Evolutionary conservation across 257 asterid species (phyloP).

Genomic region (Nicotiana tomentosiformis): DNA sequence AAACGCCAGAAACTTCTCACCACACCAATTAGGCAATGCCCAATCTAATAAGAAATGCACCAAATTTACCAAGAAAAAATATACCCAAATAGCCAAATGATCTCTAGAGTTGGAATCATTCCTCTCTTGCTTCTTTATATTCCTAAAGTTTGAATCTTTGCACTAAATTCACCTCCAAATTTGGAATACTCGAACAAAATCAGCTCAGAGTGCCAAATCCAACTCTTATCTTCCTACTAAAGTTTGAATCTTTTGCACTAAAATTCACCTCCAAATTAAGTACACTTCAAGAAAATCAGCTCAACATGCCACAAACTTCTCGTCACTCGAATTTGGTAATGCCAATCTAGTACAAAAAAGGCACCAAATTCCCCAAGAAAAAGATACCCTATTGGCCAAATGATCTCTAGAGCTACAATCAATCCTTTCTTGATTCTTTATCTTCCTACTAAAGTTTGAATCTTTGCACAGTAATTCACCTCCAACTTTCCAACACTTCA

Average conservation of each 20-base stretch:
- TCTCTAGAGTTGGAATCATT: neutral
- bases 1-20: neutral
- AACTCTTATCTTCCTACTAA: too few species aligned
- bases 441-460: neutral
- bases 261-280: neutral
- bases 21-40: neutral
- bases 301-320: neutral
- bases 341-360: neutral
- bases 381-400: neutral
- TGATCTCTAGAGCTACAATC: neutral
- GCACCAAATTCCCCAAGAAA: neutral
- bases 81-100: neutral
- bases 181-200: too few species aligned
- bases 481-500: neutral
- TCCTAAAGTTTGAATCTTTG: neutral
- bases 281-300: neutral
- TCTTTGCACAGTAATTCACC: neutral
- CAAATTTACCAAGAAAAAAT: neutral
- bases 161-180: neutral
- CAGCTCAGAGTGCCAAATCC: too few species aligned
- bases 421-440: neutral
- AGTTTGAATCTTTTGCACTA: too few species aligned
- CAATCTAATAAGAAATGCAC: conserved; percentile 9
- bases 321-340: neutral
- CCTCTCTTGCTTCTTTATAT: neutral